phyloP scores from a whole-genome alignment of 2,329 filamentous ascomycete genomes.

The Lachnellula occidentalis region DNA sequence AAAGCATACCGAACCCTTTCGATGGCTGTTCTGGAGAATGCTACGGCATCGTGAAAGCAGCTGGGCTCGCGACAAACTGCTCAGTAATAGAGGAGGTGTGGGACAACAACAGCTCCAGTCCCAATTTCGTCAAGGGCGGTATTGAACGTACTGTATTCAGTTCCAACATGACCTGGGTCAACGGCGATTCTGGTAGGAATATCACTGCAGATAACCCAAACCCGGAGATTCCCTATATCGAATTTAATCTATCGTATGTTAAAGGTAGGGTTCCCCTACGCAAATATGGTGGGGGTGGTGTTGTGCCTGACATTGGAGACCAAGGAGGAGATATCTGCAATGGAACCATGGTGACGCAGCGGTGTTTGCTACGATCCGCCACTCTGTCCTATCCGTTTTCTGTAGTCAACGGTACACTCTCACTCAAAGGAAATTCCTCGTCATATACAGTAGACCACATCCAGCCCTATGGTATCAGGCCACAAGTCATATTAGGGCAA shows the following conservation, averaged over 20 bases:
- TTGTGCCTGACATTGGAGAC: not conserved
- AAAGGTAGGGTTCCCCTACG: not conserved
- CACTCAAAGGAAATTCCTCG: not conserved
- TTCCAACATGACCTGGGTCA: not conserved
- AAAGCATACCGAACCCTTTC: not conserved
- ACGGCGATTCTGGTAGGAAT: not conserved
- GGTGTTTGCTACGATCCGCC: not conserved
- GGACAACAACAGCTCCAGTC: not conserved
- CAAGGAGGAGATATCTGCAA: not conserved
- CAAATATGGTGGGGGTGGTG: not conserved
- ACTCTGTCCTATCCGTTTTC: constrained; percentile 1
- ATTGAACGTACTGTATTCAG: not conserved
- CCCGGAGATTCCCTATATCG: not conserved
- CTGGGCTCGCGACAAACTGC: not conserved
- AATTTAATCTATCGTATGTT: not conserved
- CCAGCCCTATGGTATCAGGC: not conserved
- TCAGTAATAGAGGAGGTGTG: not conserved
- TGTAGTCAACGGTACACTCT: not conserved
- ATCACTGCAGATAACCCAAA: not conserved
- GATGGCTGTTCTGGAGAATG: not conserved
- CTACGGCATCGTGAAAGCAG: not conserved
- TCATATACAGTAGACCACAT: not conserved
- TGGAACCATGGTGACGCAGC: not conserved
- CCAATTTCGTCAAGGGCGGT: not conserved
- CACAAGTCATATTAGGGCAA: not conserved